These are phyloP conservation scores for Scheffersomyces coipomensis DNA, from an alignment of 805 yeast genomes.

Conservation along the genomic window DNA sequence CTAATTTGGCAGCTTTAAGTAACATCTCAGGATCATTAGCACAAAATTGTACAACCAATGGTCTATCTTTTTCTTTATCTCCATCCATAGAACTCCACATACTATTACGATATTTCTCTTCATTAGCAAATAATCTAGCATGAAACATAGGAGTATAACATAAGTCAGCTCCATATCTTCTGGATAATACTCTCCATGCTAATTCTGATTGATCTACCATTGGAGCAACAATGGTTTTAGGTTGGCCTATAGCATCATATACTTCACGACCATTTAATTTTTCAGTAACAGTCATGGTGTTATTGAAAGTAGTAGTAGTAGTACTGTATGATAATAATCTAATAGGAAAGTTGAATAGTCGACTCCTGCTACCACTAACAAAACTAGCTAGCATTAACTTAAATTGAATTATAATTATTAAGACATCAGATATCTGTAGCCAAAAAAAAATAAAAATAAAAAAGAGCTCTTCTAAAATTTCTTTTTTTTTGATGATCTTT, in stretches of 20 bases:
- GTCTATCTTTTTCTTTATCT: constrained; percentile 64
- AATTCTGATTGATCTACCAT: constrained; percentile 98
- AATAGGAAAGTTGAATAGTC: too few relatives aligned
- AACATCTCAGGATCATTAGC: constrained; percentile 91
- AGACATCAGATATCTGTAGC: too few relatives aligned
- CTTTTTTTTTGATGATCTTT: too few relatives aligned
- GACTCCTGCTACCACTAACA: too few relatives aligned
- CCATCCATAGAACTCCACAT: constrained; percentile 80
- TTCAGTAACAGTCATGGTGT: constrained; percentile 1
- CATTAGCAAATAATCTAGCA: constrained; percentile 84
- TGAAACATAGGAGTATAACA: constrained; percentile 98
- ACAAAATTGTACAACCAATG: constrained; percentile 91
- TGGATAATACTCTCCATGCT: constrained; percentile 88
- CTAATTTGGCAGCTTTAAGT: constrained; percentile 75
- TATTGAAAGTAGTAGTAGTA: too few relatives aligned
- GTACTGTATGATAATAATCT: too few relatives aligned
- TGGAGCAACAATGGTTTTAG: constrained; percentile 90
- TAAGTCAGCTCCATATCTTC: constrained; percentile 87
- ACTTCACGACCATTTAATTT: constrained; percentile 60
- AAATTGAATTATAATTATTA: too few relatives aligned
- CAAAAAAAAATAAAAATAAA: too few relatives aligned
- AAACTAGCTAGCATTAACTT: too few relatives aligned
- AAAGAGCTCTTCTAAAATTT: too few relatives aligned
- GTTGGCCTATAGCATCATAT: constrained; percentile 66
- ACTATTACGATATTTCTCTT: constrained; percentile 73